phyloP scores from a whole-genome alignment of 2,329 filamentous ascomycete species.

The Emydomyces testavorans region DNA sequence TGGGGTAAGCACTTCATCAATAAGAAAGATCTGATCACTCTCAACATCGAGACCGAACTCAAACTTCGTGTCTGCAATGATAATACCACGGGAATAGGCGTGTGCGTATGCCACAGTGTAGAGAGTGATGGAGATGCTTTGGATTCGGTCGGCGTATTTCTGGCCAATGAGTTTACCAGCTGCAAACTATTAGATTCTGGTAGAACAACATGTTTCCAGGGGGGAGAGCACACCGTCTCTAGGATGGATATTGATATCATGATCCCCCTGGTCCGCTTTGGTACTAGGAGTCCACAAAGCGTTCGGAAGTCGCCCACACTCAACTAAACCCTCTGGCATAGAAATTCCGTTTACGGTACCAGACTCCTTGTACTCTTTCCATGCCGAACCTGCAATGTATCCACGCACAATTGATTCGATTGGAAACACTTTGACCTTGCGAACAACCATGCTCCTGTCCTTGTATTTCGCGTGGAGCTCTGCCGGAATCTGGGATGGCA shows the following conservation, averaged over 20 bases:
- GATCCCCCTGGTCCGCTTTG: constrained; percentile 66
- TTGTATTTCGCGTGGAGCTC: constrained; percentile 44
- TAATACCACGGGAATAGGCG: constrained; percentile 48
- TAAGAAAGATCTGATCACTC: constrained; percentile 57
- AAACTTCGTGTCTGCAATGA: constrained; percentile 69
- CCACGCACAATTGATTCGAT: constrained; percentile 79
- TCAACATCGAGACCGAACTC: constrained; percentile 60
- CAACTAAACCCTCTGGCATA: constrained; percentile 55
- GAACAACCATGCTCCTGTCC: constrained; percentile 65
- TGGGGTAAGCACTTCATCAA: constrained; percentile 79
- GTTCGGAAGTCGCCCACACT: constrained; percentile 57
- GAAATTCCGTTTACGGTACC: constrained; percentile 72
- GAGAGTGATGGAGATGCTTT: constrained; percentile 51
- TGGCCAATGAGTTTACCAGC: constrained; percentile 53
- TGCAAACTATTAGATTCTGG: constrained; percentile 16
- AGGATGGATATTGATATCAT: constrained; percentile 77
- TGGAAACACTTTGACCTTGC: constrained; percentile 61
- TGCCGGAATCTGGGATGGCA: constrained; percentile 42
- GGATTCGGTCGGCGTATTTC: constrained; percentile 52
- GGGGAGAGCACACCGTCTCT: constrained; percentile 42
- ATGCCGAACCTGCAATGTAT: constrained; percentile 78
- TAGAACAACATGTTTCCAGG: background rate
- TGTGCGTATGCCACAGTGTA: constrained; percentile 45
- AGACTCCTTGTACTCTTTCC: constrained; percentile 60
- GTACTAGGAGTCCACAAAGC: constrained; percentile 73